Conservation (phyloP, 164 flowering plant species). For the Berberis thunbergii region DNA sequence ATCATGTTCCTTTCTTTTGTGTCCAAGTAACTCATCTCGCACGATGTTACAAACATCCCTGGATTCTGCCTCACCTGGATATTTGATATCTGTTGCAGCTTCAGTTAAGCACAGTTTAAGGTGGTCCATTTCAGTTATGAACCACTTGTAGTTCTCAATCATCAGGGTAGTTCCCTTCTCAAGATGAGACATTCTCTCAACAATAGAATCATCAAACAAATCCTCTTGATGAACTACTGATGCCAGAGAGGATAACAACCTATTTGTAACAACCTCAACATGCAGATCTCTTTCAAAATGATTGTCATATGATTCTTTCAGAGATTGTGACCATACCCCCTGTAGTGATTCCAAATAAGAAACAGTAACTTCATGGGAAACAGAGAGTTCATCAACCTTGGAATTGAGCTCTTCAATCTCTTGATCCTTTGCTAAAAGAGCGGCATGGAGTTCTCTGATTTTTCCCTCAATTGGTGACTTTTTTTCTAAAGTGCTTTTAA, state of each 20-base stretch:
- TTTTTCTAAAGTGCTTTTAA: slow-evolving; percentile 31
- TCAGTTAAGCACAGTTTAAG: slow-evolving; percentile 41
- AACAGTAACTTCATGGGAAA: slow-evolving; percentile 24
- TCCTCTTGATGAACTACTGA: slow-evolving; percentile 30
- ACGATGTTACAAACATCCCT: slow-evolving; percentile 30
- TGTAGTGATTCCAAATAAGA: slow-evolving; percentile 23
- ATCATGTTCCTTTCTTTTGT: slow-evolving; percentile 38
- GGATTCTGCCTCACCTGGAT: slow-evolving; percentile 26
- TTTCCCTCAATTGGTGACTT: slow-evolving; percentile 30
- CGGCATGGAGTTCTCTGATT: slow-evolving; percentile 42
- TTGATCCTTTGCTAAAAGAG: slow-evolving; percentile 37
- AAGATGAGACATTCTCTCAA: slow-evolving; percentile 34
- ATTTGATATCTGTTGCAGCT: slow-evolving; percentile 19
- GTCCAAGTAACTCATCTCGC: slow-evolving; percentile 33
- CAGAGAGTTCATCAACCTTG: slow-evolving; percentile 37
- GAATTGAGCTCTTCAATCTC: slow-evolving; percentile 55
- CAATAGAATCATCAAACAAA: slow-evolving; percentile 28
- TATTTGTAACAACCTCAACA: slow-evolving; percentile 28
- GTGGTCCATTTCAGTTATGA: slow-evolving; percentile 36
- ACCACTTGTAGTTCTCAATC: slow-evolving; percentile 36
- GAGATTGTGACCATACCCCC: slow-evolving; percentile 8
- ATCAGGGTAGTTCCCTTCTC: slow-evolving; percentile 35
- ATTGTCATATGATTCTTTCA: not conserved
- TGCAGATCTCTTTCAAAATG: slow-evolving; percentile 28
- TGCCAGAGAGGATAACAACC: slow-evolving; percentile 40